phyloP scores from a whole-genome alignment of 441 rosid species.

The Monsonia emarginata region DNA sequence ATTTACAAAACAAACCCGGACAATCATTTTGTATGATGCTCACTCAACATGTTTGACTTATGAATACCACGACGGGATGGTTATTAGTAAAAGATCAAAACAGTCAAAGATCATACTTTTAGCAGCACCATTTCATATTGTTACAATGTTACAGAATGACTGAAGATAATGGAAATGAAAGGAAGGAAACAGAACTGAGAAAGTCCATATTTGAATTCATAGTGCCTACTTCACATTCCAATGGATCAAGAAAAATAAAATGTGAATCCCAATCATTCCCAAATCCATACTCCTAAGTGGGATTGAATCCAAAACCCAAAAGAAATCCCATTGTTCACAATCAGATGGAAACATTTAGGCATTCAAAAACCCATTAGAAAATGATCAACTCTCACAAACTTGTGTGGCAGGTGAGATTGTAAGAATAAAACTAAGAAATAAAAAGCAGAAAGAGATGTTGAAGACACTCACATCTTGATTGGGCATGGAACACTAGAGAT shows the following conservation, averaged over 20 bases:
- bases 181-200: background rate
- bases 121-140: background rate
- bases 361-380: background rate
- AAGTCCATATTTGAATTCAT: background rate
- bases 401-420: too few species aligned
- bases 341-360: background rate
- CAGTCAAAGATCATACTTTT: background rate
- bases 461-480: slow-evolving; percentile 5
- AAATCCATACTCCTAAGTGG: background rate
- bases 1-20: background rate
- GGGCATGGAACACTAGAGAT: background rate
- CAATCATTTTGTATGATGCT: background rate
- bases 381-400: background rate
- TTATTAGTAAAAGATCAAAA: background rate
- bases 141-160: background rate
- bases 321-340: too few species aligned
- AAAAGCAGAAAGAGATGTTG: background rate
- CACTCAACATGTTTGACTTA: background rate
- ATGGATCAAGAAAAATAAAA: background rate
- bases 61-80: too few species aligned
- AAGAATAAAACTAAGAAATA: too few species aligned
- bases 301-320: background rate
- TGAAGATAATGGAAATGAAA: too few species aligned
- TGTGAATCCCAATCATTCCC: background rate
- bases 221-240: background rate